Conservation (phyloP, 257 asterid species). For the Linaria vulgaris region DNA sequence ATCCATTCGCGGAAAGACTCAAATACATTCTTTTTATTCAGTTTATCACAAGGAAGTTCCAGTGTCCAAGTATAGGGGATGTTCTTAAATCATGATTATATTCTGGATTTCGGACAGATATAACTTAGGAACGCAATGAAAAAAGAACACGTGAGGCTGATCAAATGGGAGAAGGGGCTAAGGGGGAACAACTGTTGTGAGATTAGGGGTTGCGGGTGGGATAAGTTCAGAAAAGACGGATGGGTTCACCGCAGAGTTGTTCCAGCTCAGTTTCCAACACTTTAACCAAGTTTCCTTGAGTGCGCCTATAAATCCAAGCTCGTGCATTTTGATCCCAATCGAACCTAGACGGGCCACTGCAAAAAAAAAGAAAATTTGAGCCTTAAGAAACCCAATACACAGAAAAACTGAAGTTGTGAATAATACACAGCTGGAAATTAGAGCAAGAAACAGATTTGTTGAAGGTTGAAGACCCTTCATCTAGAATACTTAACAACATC, state of each 20-base stretch:
- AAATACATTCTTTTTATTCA: too few relatives aligned
- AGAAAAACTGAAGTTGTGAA: neutral
- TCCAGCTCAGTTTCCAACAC: conserved; percentile 68
- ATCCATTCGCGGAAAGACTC: too few relatives aligned
- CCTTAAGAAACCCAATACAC: conserved; percentile 20
- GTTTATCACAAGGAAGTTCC: too few relatives aligned
- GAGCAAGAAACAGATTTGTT: neutral
- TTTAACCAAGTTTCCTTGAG: conserved; percentile 42
- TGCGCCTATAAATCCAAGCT: conserved; percentile 78
- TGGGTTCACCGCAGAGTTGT: conserved; percentile 59
- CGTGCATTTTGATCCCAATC: conserved; percentile 73
- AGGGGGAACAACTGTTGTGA: too few relatives aligned
- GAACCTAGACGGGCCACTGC: conserved; percentile 90
- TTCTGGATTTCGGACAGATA: too few relatives aligned
- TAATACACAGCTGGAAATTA: neutral
- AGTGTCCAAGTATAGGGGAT: too few relatives aligned
- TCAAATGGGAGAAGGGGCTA: too few relatives aligned
- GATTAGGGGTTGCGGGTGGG: too few relatives aligned
- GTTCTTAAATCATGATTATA: too few relatives aligned
- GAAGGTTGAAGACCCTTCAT: neutral
- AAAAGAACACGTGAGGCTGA: too few relatives aligned
- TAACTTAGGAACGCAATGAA: too few relatives aligned
- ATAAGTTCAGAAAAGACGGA: conserved; percentile 40
- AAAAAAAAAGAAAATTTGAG: conserved; percentile 21
- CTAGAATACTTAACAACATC: too few relatives aligned